Base-by-base conservation (phyloP, 805 yeast genomes). In the Pichia insulana region DNA sequence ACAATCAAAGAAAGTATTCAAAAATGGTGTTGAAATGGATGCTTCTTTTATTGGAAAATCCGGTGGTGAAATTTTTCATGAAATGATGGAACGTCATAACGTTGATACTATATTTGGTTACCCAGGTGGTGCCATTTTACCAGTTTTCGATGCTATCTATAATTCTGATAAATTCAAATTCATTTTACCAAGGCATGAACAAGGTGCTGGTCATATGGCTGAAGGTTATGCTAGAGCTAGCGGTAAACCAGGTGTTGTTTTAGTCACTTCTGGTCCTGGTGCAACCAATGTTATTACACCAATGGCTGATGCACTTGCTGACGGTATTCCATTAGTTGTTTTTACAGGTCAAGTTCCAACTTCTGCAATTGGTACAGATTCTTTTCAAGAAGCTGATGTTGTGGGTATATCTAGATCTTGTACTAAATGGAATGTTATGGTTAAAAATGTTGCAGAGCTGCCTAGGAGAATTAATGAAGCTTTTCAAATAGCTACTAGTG, bases 171-270 rank as follows among this genome's bases (percentile, higher is more conserved):
- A 83, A 57, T 90, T 92, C 73, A 78, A 81, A 53, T 92, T 92
- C 60, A 85, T 92, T 43, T 70, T 92, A 50, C 98, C 98, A 38
- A 77, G 94, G 57, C 97, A 92, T 64, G 98, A 92, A 66, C 98
- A 92, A 68, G 98, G 98, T 62, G 98, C 97, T 15, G 98, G 98
- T 41, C 98, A 92, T 67, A 92, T 92, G 97, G 98, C 98, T 43
- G 97, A 92, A 68, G 98, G 98, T 46, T 92, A 92, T 54, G 97
- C 98, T 43, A 75, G 95, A 53, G 98, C 95, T 33, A 65, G 72
- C 37, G 98, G 97, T 46, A 92, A 86, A 65, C 94, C 97, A 12
- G 98, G 98, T 68, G 95, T 92, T 50, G 97, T 92, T 39, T 70
- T 92, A 56, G 98, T 92, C 40, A 92, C 98, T n/a, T 87, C 96